phyloP scores from a whole-genome alignment of 2,329 filamentous ascomycete species.

The Botrytis aclada region DNA sequence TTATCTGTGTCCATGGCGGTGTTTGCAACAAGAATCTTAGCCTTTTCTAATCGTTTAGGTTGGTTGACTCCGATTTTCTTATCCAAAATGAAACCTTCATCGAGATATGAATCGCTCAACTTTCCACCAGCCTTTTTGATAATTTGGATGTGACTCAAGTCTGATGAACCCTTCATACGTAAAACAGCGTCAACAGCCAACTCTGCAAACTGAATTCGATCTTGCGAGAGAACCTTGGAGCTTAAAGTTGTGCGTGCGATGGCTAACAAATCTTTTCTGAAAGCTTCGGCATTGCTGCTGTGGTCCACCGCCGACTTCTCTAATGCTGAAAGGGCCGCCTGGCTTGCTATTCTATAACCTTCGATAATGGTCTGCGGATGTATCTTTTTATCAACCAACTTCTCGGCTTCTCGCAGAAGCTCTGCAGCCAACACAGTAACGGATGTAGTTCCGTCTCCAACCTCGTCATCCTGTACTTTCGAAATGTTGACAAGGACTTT shows the following conservation, averaged over 20 bases:
- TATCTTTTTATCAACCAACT: slow-evolving; percentile 96
- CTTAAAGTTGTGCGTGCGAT: slow-evolving; percentile 95
- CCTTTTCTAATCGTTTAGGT: slow-evolving; percentile 94
- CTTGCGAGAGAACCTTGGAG: slow-evolving; percentile 94
- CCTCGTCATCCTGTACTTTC: slow-evolving; percentile 98
- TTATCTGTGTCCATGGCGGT: slow-evolving; percentile 99
- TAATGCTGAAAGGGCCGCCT: slow-evolving; percentile 79
- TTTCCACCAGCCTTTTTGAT: slow-evolving; percentile 99
- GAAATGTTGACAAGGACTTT: slow-evolving; percentile 99
- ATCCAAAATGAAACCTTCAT: slow-evolving; percentile 97
- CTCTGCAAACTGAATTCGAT: slow-evolving; percentile 85
- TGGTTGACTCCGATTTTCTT: slow-evolving; percentile 99
- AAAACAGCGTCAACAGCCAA: slow-evolving; percentile 90
- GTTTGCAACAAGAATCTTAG: slow-evolving; percentile 96
- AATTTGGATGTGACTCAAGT: slow-evolving; percentile 96
- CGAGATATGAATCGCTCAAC: slow-evolving; percentile 93
- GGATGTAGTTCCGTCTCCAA: slow-evolving; percentile 97
- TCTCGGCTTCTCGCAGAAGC: slow-evolving; percentile 92
- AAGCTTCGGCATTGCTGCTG: slow-evolving; percentile 76
- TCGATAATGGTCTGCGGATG: slow-evolving; percentile 99
- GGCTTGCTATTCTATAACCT: slow-evolving; percentile 94
- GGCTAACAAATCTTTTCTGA: slow-evolving; percentile 82
- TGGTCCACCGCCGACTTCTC: slow-evolving; percentile 85
- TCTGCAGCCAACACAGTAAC: slow-evolving; percentile 94
- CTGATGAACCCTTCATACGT: slow-evolving; percentile 82